Evolutionary conservation across 164 flowering plant genomes (phyloP).

Genomic region (Aristolochia fimbriata): DNA sequence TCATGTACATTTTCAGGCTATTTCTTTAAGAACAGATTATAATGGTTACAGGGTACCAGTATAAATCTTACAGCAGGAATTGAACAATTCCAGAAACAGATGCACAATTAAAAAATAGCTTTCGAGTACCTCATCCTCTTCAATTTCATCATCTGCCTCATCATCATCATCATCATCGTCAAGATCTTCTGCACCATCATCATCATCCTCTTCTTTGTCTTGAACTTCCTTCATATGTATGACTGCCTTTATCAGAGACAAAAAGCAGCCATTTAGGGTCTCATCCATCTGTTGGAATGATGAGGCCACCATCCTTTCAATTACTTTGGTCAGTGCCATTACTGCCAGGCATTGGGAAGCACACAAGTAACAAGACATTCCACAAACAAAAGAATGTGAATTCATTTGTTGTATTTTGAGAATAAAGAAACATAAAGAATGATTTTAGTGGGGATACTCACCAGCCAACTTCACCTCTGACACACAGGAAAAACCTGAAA

Average conservation of each 20-base stretch:
- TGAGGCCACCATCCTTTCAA: constrained; percentile 36
- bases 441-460: constrained; percentile 14
- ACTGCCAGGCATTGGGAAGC: constrained; percentile 25
- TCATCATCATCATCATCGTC: constrained; percentile 18
- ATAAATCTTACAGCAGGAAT: not conserved
- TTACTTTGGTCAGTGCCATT: constrained; percentile 34
- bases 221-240: constrained; percentile 40
- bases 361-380: constrained; percentile 3
- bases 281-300: constrained; percentile 14
- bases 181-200: constrained; percentile 1
- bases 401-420: not conserved
- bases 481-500: constrained; percentile 25
- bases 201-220: constrained; percentile 26
- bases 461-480: constrained; percentile 64
- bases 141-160: constrained; percentile 4
- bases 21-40: not conserved
- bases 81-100: not conserved
- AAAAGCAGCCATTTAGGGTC: constrained; percentile 34
- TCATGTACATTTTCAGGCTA: not conserved
- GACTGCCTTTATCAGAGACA: constrained; percentile 43
- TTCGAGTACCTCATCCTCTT: constrained; percentile 7
- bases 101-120: not conserved
- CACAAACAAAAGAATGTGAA: not conserved
- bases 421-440: not conserved
- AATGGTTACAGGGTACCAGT: not conserved